Conservation (phyloP, 805 yeast species). For the Candida alai region DNA sequence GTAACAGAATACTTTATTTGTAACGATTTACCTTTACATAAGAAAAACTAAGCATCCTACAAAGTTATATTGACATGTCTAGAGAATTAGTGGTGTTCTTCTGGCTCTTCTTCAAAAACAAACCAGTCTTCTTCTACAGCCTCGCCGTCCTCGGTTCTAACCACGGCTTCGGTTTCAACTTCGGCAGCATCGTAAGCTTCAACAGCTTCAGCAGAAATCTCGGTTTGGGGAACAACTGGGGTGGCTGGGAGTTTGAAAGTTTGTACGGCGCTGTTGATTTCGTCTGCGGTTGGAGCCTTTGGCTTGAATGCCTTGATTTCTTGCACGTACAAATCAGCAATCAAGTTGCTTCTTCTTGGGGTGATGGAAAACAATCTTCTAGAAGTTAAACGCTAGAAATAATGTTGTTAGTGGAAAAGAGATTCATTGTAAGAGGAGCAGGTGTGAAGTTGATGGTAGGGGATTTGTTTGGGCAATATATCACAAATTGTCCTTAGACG, state of each 20-base stretch:
- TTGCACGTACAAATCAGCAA: conserved; percentile 81
- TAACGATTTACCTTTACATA: too few species aligned
- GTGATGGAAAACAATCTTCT: conserved; percentile 41
- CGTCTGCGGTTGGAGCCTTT: conserved; percentile 64
- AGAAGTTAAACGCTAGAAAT: conserved; percentile 30
- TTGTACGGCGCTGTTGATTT: conserved; percentile 74
- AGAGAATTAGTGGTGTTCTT: conserved; percentile 50
- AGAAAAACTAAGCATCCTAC: too few species aligned
- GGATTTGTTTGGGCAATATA: too few species aligned
- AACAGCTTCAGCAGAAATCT: conserved; percentile 65
- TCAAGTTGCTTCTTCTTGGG: conserved; percentile 50
- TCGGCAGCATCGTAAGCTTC: conserved; percentile 62
- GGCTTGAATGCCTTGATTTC: conserved; percentile 90
- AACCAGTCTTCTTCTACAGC: conserved; percentile 64
- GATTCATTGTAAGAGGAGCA: too few species aligned
- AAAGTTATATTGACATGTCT: too few species aligned
- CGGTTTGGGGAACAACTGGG: conserved; percentile 71
- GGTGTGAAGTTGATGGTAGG: too few species aligned
- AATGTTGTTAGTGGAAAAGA: too few species aligned
- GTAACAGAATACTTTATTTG: too few species aligned
- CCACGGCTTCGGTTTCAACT: conserved; percentile 58
- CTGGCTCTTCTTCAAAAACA: conserved; percentile 61
- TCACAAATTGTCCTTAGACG: too few species aligned
- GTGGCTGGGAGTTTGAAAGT: conserved; percentile 80
- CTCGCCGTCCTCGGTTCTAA: conserved; percentile 17